phyloP scores from a whole-genome alignment of 2,329 filamentous ascomycete species.

The Colletotrichum eremochloae region DNA sequence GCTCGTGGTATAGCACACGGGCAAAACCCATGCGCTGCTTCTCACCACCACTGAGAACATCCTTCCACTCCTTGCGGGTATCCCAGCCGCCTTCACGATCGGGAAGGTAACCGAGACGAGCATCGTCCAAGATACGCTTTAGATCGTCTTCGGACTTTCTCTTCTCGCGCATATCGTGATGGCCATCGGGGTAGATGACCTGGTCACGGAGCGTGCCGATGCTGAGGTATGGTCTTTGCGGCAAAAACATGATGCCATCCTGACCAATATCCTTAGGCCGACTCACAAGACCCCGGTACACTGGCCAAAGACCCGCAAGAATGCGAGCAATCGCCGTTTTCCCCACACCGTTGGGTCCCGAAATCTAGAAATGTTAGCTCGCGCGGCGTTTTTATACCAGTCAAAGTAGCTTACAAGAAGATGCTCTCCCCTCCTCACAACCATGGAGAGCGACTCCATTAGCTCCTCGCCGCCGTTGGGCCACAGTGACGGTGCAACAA shows the following conservation, averaged over 20 bases:
- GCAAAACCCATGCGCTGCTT: constrained; percentile 97
- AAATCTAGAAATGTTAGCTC: constrained; percentile 68
- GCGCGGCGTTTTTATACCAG: constrained; percentile 6
- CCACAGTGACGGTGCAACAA: constrained; percentile 90
- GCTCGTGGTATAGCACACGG: constrained; percentile 92
- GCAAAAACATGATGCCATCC: constrained; percentile 98
- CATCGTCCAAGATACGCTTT: constrained; percentile 82
- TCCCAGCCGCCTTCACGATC: constrained; percentile 97
- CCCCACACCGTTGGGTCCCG: constrained; percentile 93
- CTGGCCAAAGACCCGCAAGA: constrained; percentile 93
- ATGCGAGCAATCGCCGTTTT: constrained; percentile 91
- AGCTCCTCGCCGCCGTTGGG: constrained; percentile 93
- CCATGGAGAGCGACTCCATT: constrained; percentile 87
- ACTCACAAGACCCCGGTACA: constrained; percentile 92
- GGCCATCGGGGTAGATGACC: constrained; percentile 96
- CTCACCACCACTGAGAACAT: constrained; percentile 95
- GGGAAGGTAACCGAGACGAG: constrained; percentile 88
- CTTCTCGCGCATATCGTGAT: constrained; percentile 90
- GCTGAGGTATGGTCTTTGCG: constrained; percentile 91
- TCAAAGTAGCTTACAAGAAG: constrained; percentile 69
- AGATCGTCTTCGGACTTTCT: constrained; percentile 84
- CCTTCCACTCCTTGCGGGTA: constrained; percentile 97
- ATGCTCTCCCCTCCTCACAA: constrained; percentile 92
- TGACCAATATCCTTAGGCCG: constrained; percentile 83
- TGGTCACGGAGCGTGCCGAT: constrained; percentile 95